Base-by-base conservation (phyloP, 2,329 filamentous ascomycete species). In the Sporothrix protearum region DNA sequence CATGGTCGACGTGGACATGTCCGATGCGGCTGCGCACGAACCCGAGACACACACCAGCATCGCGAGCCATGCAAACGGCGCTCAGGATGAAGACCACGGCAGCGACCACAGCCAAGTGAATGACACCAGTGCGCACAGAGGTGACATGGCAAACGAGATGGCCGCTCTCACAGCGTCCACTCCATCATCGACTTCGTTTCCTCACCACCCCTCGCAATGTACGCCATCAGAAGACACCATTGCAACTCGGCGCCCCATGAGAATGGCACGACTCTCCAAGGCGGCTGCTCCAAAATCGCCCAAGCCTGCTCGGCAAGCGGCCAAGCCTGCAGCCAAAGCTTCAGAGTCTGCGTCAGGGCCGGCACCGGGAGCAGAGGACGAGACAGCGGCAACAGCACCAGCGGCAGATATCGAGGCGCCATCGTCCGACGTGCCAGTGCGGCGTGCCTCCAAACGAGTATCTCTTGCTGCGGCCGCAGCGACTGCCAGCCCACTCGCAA, bases 191-290 rank as follows among this genome's bases (percentile, higher is more conserved):
- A 36, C n/a, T n/a, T n/a, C n/a, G n/a, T n/a, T n/a, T n/a, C n/a
- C n/a, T n/a, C n/a, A n/a, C n/a, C n/a, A n/a, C 8, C 12, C 42
- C 5, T 68, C 51, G 7, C 49, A 49, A 39, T 28, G 16, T 3
- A 69, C 61, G 12, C 39, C 68, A 2, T 64, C 68, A n/a, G 51
- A 51, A 25, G 59, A 64, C 14, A 55, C 33, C 22, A 69, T 71
- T 45, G 68, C 72, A 4, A n/a, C 68, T 2, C 73, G 71, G 12
- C 72, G 72, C 1, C 71, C 73, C 1, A 19, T 68, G 33, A 67
- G 71, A 70, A 63, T 69, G 68, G 72, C 68, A 28, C 72, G 73
- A 22, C 68, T 63, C 10, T 19, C 71, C n/a, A 68, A 33, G 55
- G 39, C 53, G 16, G 55, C 36, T 1, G 39, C 49, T 6, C 42